Evolutionary conservation across 179 eudicot species (phyloP), one percentile per base, ranked within the genome.

Genomic region (Gypsophila paniculata): DNA sequence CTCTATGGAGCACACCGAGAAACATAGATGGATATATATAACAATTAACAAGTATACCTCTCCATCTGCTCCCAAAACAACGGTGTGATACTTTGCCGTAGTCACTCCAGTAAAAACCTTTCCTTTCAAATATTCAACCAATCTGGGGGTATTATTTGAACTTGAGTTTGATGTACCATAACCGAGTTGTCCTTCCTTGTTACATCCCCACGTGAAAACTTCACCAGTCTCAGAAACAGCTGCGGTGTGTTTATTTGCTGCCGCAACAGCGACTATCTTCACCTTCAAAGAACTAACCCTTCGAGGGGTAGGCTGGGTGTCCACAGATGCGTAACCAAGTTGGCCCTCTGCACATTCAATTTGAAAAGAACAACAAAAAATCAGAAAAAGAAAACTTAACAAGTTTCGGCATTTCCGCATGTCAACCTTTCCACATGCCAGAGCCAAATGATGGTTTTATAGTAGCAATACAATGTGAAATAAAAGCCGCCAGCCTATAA

Each of bases 131-230:
- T 76, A 90, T 62, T 92, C 99, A 75, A 95, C 96, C 75, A 86
- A 74, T 72, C 98, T 84, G 46, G 99, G 99, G 36, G 87, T 84
- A 79, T 90, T 88, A 76, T 95, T 92, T 26, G 96, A 95, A 66
- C 96, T 88, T 14, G 99, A 95, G 82, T 92, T 95, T 17, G 98
- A 93, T 34, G 98, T 95, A 58, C 99, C 98, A 85, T 95, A 95
- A 71, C 99, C 99, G 74, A 95, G 98, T 77, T 95, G 99, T 36
- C 99, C 99, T 84, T 95, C 97, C 86, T 84, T 95, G 79, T 95
- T 95, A 82, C 91, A 95, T 60, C 99, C 99, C 99, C 98, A 95
- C 26, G 99, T 90, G 75, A 85, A 95, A 55, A 95, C 89, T 76
- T 95, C 99, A 71, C 99, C 98, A 36, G 78, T 77, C 68, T 87